phyloP scores from a whole-genome alignment of 495 filamentous ascomycete genomes.

The Halenospora varia region DNA sequence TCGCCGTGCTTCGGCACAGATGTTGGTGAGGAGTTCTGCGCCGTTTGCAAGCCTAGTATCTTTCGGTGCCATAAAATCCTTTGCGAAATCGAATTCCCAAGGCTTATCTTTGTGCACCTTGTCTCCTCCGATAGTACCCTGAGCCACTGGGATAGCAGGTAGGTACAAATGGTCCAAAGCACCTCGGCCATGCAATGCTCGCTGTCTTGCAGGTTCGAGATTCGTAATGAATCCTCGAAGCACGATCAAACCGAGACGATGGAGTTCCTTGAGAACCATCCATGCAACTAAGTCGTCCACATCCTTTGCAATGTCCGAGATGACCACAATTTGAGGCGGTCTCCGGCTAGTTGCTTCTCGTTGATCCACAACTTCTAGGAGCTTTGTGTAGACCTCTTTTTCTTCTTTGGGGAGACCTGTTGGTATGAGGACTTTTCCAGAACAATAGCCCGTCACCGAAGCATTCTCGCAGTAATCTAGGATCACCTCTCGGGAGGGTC shows the following conservation, averaged over 20 bases:
- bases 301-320: conserved; percentile 22
- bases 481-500: not conserved
- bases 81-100: conserved; percentile 4
- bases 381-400: conserved; percentile 9
- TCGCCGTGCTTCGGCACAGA: conserved; percentile 3
- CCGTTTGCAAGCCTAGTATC: conserved; percentile 2
- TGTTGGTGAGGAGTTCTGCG: conserved; percentile 11
- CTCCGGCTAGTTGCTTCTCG: not conserved
- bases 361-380: conserved; percentile 2
- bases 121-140: conserved; percentile 4
- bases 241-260: conserved; percentile 17
- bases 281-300: conserved; percentile 21
- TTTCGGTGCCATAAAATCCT: conserved; percentile 9
- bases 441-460: no score
- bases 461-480: not conserved
- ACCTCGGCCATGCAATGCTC: conserved; percentile 19
- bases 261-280: conserved; percentile 14
- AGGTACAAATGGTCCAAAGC: conserved; percentile 19
- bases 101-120: conserved; percentile 14
- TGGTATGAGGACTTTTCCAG: conserved; percentile 7
- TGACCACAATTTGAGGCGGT: conserved; percentile 14
- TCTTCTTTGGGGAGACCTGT: conserved; percentile 11
- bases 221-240: conserved; percentile 23
- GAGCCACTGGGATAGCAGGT: conserved; percentile 13
- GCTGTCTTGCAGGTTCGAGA: conserved; percentile 9